These are phyloP conservation scores for Huntiella bhutanensis DNA, from an alignment of 2,329 filamentous ascomycete genomes.

Conservation along the genomic window DNA sequence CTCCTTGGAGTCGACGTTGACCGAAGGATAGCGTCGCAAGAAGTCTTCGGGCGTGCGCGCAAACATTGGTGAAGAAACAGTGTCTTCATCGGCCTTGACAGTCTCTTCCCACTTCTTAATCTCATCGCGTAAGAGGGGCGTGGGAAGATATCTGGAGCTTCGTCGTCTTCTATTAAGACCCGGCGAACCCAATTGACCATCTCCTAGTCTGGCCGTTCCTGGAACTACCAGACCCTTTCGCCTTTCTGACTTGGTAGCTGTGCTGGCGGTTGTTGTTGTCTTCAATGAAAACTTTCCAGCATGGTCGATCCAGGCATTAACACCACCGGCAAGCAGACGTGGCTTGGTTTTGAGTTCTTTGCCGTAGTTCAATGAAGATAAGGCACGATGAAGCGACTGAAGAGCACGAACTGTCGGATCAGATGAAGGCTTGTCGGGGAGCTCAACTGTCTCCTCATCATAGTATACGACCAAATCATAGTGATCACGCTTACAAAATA, in stretches of 20 bases:
- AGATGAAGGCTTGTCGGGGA: conserved; percentile 20
- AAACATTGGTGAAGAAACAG: conserved; percentile 31
- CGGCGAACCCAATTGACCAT: not conserved
- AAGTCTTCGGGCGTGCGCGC: conserved; percentile 68
- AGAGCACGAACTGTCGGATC: conserved; percentile 9
- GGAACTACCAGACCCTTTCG: conserved; percentile 7
- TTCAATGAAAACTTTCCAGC: conserved; percentile 49
- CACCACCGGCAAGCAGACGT: conserved; percentile 60
- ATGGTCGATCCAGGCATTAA: conserved; percentile 75
- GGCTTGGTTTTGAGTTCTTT: conserved; percentile 55
- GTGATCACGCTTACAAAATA: conserved; percentile 53
- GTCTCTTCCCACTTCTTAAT: conserved; percentile 63
- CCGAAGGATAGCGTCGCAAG: conserved; percentile 58
- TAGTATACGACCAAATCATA: conserved; percentile 87
- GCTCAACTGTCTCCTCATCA: conserved; percentile 44
- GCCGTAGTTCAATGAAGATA: conserved; percentile 67
- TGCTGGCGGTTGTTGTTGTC: conserved; percentile 23
- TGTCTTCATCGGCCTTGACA: conserved; percentile 44
- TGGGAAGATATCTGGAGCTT: conserved; percentile 30
- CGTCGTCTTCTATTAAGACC: conserved; percentile 14
- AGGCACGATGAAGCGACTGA: conserved; percentile 50
- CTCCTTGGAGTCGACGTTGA: conserved; percentile 35
- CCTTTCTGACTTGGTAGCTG: conserved; percentile 12
- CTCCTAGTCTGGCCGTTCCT: not conserved
- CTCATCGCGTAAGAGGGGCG: conserved; percentile 63